Evolutionary conservation across 306 rosid genomes (phyloP).

Genomic region (Fragaria vesca): DNA sequence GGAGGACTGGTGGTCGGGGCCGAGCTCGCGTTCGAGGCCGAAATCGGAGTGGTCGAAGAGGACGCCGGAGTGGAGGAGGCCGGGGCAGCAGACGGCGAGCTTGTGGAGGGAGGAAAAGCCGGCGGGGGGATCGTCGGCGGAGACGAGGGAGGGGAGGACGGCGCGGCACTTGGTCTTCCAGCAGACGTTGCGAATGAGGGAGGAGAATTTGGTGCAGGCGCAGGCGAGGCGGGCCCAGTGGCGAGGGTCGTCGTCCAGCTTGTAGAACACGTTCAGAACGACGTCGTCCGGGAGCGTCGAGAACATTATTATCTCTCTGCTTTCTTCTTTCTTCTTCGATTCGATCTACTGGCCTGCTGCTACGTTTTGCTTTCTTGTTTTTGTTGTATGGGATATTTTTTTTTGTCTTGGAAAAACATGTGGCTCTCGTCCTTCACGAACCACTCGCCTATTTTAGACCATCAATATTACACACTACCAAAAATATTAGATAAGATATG

Average conservation of each 20-base stretch:
- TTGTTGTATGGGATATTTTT: no score
- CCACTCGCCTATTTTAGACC: no score
- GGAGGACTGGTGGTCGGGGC: slow-evolving; percentile 31
- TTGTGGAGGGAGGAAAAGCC: slow-evolving; percentile 66
- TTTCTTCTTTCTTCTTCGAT: no score
- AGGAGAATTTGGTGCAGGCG: slow-evolving; percentile 64
- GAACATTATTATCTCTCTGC: slow-evolving; percentile 18
- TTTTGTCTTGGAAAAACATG: no score
- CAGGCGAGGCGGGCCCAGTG: slow-evolving; percentile 84
- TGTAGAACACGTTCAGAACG: slow-evolving; percentile 54
- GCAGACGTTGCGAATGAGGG: slow-evolving; percentile 55
- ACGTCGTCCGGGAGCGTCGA: slow-evolving; percentile 63
- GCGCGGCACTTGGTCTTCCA: slow-evolving; percentile 53
- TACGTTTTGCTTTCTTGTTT: no score
- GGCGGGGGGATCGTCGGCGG: slow-evolving; percentile 37
- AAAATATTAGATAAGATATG: no score
- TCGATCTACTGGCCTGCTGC: background rate
- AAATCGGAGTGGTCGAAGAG: slow-evolving; percentile 72
- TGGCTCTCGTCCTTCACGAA: no score
- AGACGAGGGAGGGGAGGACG: slow-evolving; percentile 49
- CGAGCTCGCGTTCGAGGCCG: slow-evolving; percentile 73
- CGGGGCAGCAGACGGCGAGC: slow-evolving; percentile 88
- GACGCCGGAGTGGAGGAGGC: slow-evolving; percentile 73
- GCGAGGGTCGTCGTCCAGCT: slow-evolving; percentile 79
- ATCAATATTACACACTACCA: no score